phyloP scores from a whole-genome alignment of 805 yeast species.

The Kodamaea jinghongensis region DNA sequence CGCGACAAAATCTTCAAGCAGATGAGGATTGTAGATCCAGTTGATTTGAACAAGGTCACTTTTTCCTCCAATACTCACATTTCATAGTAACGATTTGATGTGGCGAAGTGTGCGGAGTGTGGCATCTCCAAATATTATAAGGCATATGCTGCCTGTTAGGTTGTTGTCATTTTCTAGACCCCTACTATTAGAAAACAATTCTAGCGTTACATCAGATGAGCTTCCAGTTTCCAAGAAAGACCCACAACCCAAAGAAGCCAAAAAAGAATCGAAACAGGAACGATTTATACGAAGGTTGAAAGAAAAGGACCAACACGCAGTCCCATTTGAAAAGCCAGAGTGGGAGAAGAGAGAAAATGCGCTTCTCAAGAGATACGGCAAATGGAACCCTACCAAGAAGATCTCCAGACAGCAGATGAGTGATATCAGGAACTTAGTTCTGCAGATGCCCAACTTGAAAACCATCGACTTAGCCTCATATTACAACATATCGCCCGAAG shows the following conservation, averaged over 20 bases:
- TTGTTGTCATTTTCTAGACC: too few relatives aligned
- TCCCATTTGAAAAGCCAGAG: conserved; percentile 28
- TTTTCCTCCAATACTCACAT: too few relatives aligned
- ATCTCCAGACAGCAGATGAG: conserved; percentile 69
- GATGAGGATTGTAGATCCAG: too few relatives aligned
- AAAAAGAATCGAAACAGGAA: conserved; percentile 3
- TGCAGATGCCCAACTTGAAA: conserved; percentile 57
- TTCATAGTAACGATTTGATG: too few relatives aligned
- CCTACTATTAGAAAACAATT: too few relatives aligned
- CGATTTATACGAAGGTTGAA: conserved; percentile 5
- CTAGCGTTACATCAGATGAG: too few relatives aligned
- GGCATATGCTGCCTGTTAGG: too few relatives aligned
- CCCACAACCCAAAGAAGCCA: not conserved
- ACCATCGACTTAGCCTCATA: conserved; percentile 58
- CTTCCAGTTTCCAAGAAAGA: too few relatives aligned
- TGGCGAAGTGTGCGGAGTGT: too few relatives aligned
- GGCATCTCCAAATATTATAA: too few relatives aligned
- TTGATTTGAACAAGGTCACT: too few relatives aligned
- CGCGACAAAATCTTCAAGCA: too few relatives aligned
- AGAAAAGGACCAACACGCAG: conserved; percentile 42
- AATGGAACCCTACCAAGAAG: conserved; percentile 68
- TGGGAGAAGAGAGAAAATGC: conserved; percentile 75
- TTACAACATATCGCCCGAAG: conserved; percentile 76
- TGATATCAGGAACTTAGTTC: conserved; percentile 56
- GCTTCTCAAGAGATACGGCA: conserved; percentile 56